Evolutionary conservation across 2,329 filamentous ascomycete species (phyloP).

Genomic region (Pseudogymnoascus sp.): DNA sequence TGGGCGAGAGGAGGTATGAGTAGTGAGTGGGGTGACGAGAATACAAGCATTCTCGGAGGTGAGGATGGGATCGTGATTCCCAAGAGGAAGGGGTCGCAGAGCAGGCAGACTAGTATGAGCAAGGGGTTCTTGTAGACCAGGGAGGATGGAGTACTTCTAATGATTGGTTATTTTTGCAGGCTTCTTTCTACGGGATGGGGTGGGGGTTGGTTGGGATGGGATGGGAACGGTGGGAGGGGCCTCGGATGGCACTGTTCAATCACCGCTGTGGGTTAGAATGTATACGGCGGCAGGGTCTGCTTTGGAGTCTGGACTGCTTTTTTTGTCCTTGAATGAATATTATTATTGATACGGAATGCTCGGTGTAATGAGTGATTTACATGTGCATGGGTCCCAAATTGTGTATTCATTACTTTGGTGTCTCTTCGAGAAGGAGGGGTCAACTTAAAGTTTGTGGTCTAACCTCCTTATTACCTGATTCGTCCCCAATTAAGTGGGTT

Average conservation of each 20-base stretch:
- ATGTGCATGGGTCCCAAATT: not conserved
- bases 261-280: not conserved
- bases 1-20: conserved; percentile 24
- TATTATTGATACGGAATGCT: not conserved
- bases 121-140: conserved; percentile 63
- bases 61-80: conserved; percentile 44
- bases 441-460: not conserved
- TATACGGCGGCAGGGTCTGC: not conserved
- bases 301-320: conserved; percentile 2
- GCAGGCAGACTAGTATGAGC: conserved; percentile 59
- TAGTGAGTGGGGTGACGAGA: conserved; percentile 31
- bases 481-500: not conserved
- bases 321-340: not conserved
- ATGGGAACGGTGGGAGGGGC: not conserved
- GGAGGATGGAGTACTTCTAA: not conserved
- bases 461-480: not conserved
- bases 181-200: not conserved
- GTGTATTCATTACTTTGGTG: not conserved
- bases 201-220: not conserved
- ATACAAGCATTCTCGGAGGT: conserved; percentile 10
- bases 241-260: not conserved
- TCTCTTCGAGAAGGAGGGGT: not conserved
- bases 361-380: not conserved
- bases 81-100: conserved; percentile 59
- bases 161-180: conserved; percentile 5